phyloP scores from a whole-genome alignment of 164 flowering plant species.

The Vitis rupestris region DNA sequence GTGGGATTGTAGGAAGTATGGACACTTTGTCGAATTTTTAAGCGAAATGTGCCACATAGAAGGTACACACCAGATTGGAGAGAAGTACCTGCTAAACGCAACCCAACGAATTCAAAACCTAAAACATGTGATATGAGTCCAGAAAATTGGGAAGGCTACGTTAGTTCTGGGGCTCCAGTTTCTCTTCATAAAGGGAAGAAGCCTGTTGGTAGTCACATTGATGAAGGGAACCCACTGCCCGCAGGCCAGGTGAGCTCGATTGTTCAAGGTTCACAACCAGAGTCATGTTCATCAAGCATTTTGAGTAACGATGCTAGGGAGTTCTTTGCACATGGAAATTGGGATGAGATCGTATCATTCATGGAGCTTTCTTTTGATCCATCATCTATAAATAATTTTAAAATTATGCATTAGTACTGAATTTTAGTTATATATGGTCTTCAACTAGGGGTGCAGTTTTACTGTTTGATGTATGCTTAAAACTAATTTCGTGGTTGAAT shows the following conservation, averaged over 20 bases:
- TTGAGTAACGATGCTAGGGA: conserved; percentile 7
- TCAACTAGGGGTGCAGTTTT: too few relatives aligned
- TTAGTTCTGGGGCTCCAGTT: conserved; percentile 11
- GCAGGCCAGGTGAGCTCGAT: not conserved
- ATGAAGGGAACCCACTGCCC: conserved; percentile 14
- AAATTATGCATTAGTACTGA: too few relatives aligned
- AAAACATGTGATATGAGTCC: conserved; percentile 39
- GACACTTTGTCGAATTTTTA: conserved; percentile 88
- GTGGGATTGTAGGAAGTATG: conserved; percentile 67
- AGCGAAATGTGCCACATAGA: conserved; percentile 44
- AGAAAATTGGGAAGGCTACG: conserved; percentile 15
- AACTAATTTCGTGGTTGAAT: too few relatives aligned
- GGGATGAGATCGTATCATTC: conserved; percentile 59
- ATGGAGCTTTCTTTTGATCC: conserved; percentile 35
- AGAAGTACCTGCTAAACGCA: conserved; percentile 15
- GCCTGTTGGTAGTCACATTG: conserved; percentile 7
- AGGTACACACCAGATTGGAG: conserved; percentile 52
- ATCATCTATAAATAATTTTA: too few relatives aligned
- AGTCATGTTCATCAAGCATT: conserved; percentile 16
- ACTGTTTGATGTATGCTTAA: too few relatives aligned
- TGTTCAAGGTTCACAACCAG: not conserved
- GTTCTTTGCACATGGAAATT: conserved; percentile 21
- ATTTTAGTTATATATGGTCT: too few relatives aligned
- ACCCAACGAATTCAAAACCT: conserved; percentile 14
- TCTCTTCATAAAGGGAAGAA: conserved; percentile 19